Evolutionary conservation across 345 rosid species (phyloP), one percentile per base, ranked within the genome.

Genomic region (Arabidopsis arenosa): DNA sequence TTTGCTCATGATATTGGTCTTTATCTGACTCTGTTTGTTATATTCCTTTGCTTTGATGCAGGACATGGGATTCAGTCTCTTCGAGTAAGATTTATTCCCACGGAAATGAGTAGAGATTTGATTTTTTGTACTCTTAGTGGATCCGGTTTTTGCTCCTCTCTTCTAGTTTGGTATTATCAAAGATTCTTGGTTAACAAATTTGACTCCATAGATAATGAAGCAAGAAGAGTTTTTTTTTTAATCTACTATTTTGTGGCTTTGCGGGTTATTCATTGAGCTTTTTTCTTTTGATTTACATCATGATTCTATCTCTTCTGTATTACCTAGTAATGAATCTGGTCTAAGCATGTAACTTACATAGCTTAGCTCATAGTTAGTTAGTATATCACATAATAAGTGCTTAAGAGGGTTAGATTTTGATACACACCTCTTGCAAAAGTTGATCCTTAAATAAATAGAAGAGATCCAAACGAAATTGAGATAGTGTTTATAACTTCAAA

Each of bases 31-130:
- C 12, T 53, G 26, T 23, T 36, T 17, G 40, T 44, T 30, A 13
- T 59, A 1, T 33, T 14, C 5, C 53, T 62, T 13, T 4, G 10
- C 40, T 51, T 71, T 55, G 39, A 9, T 88, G 82, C 90, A 84
- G 93, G 93, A 75, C 53, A 89, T 89, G 97, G 95, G 95, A 48
- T 86, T 92, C 93, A 85, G 97, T 54, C 88, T 92, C 58, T 88
- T 92, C 15, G 93, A 88, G 77, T 88, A 84, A 79, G 82, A 26
- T 54, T 48, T 63, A n/a, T 68, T 40, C 51, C n/a, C 41, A n/a
- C 4, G 35, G 63, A 8, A n/a, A 39, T 28, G 73, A 63, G 73
- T 26, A 6, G 58, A 41, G 59, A 45, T 14, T 72, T 70, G 32
- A 8, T 63, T 74, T 75, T 77, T 61, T 67, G 54, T 53, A 4